Base-by-base conservation (phyloP, 1,284 basidiomycete genomes). In the Psilocybe mexicana region DNA sequence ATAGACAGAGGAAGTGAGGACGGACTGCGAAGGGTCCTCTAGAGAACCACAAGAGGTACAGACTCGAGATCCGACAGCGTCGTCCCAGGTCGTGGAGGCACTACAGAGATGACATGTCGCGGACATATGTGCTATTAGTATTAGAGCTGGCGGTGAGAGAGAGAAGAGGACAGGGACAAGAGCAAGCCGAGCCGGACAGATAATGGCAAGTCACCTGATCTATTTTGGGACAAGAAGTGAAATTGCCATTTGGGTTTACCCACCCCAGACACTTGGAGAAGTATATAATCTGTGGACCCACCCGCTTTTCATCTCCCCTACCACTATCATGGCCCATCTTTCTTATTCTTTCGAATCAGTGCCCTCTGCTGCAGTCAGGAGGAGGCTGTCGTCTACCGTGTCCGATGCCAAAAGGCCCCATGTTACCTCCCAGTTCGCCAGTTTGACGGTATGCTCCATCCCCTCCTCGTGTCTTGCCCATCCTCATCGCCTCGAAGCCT, bases 41-140 rank as follows among this genome's bases (percentile, higher is more conserved):
- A 91, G 80, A n/a, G 84, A 84, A 6, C 85, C 89, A 64, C 88
- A 91, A 35, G 64, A 54, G 5, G 79, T 80, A 71, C 88, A 91
- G 62, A 90, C 83, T 55, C 76, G 72, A 2, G 86, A 86, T 60
- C 79, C 81, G 26, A 80, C 77, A 44, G 81, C 77, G 64, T 82
- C 81, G 70, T 84, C 78, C 76, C 79, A 84, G 61, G 77, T 70
- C 30, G 80, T 81, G 49, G 65, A 28, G n/a, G 73, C 79, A 47
- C 79, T 79, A 69, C 88, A 90, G 56, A 80, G 80, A 45, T 61
- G 74, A 67, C 80, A 85, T 44, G 45, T 61, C 47, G 64, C 57
- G 61, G 69, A 61, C 73, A 76, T 76, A 18, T 18, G 18, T 18
- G 18, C 18, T 18, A 18, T 18, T 18, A 18, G 18, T 18, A 18